These are phyloP conservation scores for Scalesia atractyloides DNA, from an alignment of 129 eudicot species.

Conservation along the genomic window DNA sequence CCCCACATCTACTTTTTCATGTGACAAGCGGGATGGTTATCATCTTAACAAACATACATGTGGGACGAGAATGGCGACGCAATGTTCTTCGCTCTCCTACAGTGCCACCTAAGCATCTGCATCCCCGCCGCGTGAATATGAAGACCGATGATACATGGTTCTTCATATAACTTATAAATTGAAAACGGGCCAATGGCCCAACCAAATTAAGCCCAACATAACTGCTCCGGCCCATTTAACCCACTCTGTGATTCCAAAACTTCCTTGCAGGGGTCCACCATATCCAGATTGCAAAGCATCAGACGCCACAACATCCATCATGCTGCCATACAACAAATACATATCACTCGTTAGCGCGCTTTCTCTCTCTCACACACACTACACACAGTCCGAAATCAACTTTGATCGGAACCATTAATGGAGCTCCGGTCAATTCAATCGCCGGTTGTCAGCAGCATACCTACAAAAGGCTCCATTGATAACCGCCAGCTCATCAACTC, in stretches of 20 bases:
- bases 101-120: too few species aligned
- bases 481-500: constrained; percentile 39
- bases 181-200: too few species aligned
- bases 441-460: constrained; percentile 47
- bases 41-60: too few species aligned
- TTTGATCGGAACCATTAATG: constrained; percentile 43
- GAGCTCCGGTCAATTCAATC: constrained; percentile 62
- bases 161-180: too few species aligned
- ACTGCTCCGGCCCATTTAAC: background rate
- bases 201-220: background rate
- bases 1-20: too few species aligned
- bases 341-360: constrained; percentile 27
- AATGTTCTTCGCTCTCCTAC: too few species aligned
- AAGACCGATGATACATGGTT: too few species aligned
- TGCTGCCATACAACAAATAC: constrained; percentile 30
- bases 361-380: constrained; percentile 23
- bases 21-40: too few species aligned
- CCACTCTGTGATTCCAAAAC: background rate
- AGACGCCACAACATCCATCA: constrained; percentile 34
- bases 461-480: constrained; percentile 39
- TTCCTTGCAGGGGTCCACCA: constrained; percentile 35
- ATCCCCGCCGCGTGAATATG: too few species aligned
- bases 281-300: constrained; percentile 37
- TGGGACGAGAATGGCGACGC: too few species aligned
- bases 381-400: constrained; percentile 16